Evolutionary conservation across 495 filamentous ascomycete species (phyloP), one percentile per base, ranked within the genome.

Genomic region (Penicillium coprophilum): DNA sequence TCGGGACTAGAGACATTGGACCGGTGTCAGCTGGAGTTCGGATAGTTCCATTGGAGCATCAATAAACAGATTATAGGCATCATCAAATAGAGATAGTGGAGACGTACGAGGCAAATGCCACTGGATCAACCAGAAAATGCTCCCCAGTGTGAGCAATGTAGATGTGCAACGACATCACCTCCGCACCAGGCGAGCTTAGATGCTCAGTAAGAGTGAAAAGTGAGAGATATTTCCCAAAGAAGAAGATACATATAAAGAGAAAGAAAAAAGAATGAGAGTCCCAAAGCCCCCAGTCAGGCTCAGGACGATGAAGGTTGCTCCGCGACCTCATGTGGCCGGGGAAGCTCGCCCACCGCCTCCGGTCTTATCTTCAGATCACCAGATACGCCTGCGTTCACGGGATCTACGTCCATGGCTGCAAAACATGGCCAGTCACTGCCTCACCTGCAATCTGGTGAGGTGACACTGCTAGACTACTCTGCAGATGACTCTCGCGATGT

Each of bases 81-180:
- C 23, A 51, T 39, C 4, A 20, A 51, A 10, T 17, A 30, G 20
- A 19, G 8, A 21, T 10, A 41, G 31, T 36, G 55, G 24, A 55
- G 46, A 79, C 85, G 68, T 78, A 92, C 88, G 85, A 86, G 55
- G 82, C 71, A 68, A 90, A 85, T 46, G 82, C 81, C 47, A 82
- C 79, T 23, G 82, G 81, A 72, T 95, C 89, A 58, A 87, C 78
- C 63, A 82, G 78, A 67, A 92, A 80, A 76, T 87, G 86, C 78
- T 91, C 85, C 78, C 92, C 92, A 64, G 87, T 88, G 78, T 94
- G 91, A 78, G 90, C 92, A 57, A 94, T 83, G 72, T 88, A 88
- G 71, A 96, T 84, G 71, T 90, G 82, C 69, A 90, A 77, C 74
- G 87, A 86, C 83, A 92, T 91, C 62, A 38, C 34, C 69, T 61